phyloP scores from a whole-genome alignment of 2,329 filamentous ascomycete species.

The Penicillium sp. region DNA sequence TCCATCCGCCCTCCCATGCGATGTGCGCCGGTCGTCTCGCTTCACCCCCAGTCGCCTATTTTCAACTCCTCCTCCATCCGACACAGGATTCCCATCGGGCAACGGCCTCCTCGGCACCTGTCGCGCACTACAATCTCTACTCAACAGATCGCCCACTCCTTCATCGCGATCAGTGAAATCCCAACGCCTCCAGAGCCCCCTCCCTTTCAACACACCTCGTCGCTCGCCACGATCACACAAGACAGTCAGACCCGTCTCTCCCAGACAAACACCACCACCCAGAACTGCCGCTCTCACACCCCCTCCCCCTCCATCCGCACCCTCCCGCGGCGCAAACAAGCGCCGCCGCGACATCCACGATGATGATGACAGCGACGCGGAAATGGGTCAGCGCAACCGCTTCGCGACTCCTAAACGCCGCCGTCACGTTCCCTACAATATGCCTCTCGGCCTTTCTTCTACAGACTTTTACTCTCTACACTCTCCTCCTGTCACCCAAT shows the following conservation, averaged over 20 bases:
- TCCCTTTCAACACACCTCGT: constrained; percentile 31
- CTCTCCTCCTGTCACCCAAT: constrained; percentile 33
- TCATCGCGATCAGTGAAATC: constrained; percentile 34
- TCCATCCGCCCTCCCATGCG: constrained; percentile 47
- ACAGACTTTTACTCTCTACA: constrained; percentile 46
- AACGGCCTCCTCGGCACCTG: constrained; percentile 43
- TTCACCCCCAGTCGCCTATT: constrained; percentile 37
- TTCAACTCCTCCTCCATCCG: constrained; percentile 40
- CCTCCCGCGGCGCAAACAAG: constrained; percentile 40
- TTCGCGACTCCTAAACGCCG: constrained; percentile 47
- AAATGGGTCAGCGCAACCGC: constrained; percentile 18
- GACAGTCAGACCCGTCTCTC: constrained; percentile 19
- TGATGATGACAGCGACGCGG: constrained; percentile 17
- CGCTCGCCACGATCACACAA: constrained; percentile 31
- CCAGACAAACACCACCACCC: constrained; percentile 21
- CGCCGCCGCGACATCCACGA: constrained; percentile 35
- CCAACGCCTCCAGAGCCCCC: constrained; percentile 41
- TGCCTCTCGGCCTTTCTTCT: constrained; percentile 44
- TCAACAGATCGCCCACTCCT: constrained; percentile 40
- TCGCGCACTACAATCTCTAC: constrained; percentile 43
- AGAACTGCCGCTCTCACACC: constrained; percentile 16
- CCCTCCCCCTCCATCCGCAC: constrained; percentile 24
- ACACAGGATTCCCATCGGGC: constrained; percentile 32
- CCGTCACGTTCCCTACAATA: constrained; percentile 41
- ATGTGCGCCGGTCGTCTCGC: constrained; percentile 39